Evolutionary conservation across 345 rosid species (phyloP), one percentile per base, ranked within the genome.

Genomic region (Syzygium aromaticum): DNA sequence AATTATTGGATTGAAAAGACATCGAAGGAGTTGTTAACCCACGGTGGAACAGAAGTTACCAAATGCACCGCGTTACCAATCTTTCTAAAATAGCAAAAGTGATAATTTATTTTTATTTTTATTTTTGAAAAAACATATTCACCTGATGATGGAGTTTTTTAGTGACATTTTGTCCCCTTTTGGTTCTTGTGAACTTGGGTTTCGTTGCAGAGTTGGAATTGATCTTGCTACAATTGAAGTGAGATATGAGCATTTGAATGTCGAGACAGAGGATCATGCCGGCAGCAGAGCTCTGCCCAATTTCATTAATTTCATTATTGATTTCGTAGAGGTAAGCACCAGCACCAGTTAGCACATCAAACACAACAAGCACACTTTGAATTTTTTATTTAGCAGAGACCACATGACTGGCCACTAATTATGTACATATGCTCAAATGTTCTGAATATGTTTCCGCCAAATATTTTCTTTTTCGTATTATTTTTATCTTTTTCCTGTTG

Each of bases 251-350:
- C 91, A 92, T 87, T 88, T 93, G 40, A 92, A 91, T 27, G 77
- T 92, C 14, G 91, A 93, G 54, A 96, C 94, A 64, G 95, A 93
- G 90, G 94, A 92, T 52, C 87, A 89, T 87, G 95, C 87, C 1
- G 97, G 96, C 88, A 90, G 94, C 88, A 93, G 95, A 88, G 98
- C 99, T 43, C 87, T 94, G 85, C 97, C 99, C 6, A 84, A 95
- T 15, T 86, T 95, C 15, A 7, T 94, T 83, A 94, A 96, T 85
- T 96, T 94, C 93, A 28, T 21, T 51, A 22, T 87, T 25, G 86
- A 88, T 63, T 88, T 94, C 43, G 51, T 88, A 17, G 98, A 95
- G 94, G 98, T 95, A 91, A 89, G 38, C 54, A 73, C 25, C 78
- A 67, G 78, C 78, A 67, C 25, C 46, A 67, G 78, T 11, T 8